These are phyloP conservation scores for Pleurotus salmoneostramineus DNA, from an alignment of 768 basidiomycete species.

Conservation along the genomic window DNA sequence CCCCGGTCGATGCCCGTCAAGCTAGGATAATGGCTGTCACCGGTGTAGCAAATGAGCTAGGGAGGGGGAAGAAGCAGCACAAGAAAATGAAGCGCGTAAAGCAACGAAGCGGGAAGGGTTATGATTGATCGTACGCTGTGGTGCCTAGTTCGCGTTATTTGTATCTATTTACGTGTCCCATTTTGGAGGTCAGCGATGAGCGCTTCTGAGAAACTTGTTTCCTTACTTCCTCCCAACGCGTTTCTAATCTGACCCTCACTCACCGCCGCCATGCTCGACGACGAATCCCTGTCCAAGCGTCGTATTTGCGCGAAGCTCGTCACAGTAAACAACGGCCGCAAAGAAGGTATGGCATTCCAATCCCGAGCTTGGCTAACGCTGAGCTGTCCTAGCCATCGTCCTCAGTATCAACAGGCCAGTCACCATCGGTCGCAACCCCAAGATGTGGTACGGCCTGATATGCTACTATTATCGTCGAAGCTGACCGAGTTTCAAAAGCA, in stretches of 20 bases:
- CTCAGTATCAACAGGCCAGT: conserved; percentile 61
- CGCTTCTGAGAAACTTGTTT: neutral
- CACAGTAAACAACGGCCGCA: conserved; percentile 55
- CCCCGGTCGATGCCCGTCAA: conserved; percentile 41
- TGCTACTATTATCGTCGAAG: conserved; percentile 13
- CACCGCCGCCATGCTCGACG: conserved; percentile 2
- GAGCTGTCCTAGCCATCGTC: conserved; percentile 41
- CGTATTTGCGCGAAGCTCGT: conserved; percentile 71
- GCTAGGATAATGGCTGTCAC: conserved; percentile 40
- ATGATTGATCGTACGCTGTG: conserved; percentile 46
- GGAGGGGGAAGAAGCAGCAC: conserved; percentile 74
- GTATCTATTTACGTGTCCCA: neutral
- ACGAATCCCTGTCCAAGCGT: neutral
- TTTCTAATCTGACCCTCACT: neutral
- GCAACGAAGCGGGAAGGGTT: conserved; percentile 90
- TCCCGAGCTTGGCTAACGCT: neutral
- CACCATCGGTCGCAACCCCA: conserved; percentile 70
- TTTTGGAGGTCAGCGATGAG: neutral
- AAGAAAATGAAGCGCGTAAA: conserved; percentile 81
- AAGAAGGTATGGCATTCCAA: conserved; percentile 50
- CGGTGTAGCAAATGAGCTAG: conserved; percentile 30
- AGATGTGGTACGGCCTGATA: conserved; percentile 45
- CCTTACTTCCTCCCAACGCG: neutral
- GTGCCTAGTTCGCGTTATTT: neutral
- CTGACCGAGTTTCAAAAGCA: conserved; percentile 23